Conservation (phyloP, 129 eudicot genomes). For the Ambrosia artemisiifolia region DNA sequence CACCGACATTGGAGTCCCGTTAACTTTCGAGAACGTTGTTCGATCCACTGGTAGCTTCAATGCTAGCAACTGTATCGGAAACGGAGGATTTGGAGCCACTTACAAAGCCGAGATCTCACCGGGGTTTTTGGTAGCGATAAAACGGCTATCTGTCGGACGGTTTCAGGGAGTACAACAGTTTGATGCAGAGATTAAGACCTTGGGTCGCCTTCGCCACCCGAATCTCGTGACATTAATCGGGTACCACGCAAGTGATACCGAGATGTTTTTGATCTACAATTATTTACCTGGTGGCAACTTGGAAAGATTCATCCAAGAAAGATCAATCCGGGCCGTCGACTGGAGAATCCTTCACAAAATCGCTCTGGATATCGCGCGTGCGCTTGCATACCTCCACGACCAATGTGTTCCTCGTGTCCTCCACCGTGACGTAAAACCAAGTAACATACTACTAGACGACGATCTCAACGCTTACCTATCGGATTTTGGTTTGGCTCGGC, state of each 20-base stretch:
- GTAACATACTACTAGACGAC: slow-evolving; percentile 78
- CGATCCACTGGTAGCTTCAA: slow-evolving; percentile 72
- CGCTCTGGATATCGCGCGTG: slow-evolving; percentile 79
- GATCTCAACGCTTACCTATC: slow-evolving; percentile 78
- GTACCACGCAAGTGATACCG: slow-evolving; percentile 82
- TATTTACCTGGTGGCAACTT: slow-evolving; percentile 82
- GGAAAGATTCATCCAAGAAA: slow-evolving; percentile 82
- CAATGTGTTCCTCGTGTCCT: slow-evolving; percentile 92
- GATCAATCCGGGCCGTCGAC: slow-evolving; percentile 68
- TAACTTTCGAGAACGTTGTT: slow-evolving; percentile 76
- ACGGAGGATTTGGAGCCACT: slow-evolving; percentile 91
- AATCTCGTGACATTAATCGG: slow-evolving; percentile 88
- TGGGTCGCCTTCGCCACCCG: slow-evolving; percentile 77
- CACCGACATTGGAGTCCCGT: slow-evolving; percentile 67
- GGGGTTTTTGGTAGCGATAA: slow-evolving; percentile 72
- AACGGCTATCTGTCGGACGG: slow-evolving; percentile 76
- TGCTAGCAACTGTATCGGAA: slow-evolving; percentile 89
- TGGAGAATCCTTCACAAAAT: slow-evolving; percentile 87
- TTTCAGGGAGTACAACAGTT: slow-evolving; percentile 90
- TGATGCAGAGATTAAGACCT: slow-evolving; percentile 80
- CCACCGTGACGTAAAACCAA: slow-evolving; percentile 91
- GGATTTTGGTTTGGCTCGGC: slow-evolving; percentile 80
- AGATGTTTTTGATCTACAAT: slow-evolving; percentile 88
- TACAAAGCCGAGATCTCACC: slow-evolving; percentile 86
- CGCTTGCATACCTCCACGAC: slow-evolving; percentile 86